Conservation (phyloP, 169 alveolate genomes). For the Eimeria tenella region DNA sequence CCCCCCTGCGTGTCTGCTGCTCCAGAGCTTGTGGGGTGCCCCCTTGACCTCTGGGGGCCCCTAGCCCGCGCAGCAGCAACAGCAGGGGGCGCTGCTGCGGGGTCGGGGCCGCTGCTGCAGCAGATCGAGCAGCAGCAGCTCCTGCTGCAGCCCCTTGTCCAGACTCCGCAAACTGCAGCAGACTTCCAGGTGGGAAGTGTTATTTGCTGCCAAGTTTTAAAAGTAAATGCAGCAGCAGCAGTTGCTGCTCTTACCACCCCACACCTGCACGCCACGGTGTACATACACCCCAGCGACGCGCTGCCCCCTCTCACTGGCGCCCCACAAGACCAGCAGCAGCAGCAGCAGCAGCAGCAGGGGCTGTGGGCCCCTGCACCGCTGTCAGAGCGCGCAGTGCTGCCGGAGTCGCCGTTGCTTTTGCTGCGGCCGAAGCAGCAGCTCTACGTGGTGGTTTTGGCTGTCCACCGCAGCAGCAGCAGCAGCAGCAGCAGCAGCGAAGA, state of each 20-base stretch:
- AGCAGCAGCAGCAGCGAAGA: slow-evolving; percentile 33
- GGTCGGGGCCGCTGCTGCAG: neutral
- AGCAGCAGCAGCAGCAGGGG: slow-evolving; percentile 13
- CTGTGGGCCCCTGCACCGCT: slow-evolving; percentile 1
- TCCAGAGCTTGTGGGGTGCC: neutral
- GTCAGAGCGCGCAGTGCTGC: neutral
- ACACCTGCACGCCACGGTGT: neutral
- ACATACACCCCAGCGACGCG: slow-evolving; percentile 36
- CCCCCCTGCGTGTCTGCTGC: neutral
- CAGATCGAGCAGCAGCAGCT: slow-evolving; percentile 15
- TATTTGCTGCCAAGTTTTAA: neutral
- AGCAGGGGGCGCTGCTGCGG: slow-evolving; percentile 9
- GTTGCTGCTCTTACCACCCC: neutral
- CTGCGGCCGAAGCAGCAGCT: neutral
- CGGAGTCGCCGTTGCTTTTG: neutral
- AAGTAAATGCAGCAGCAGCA: neutral
- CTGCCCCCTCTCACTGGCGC: slow-evolving; percentile 7
- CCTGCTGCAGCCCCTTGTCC: neutral
- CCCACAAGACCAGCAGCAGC: slow-evolving; percentile 9
- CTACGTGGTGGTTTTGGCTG: neutral
- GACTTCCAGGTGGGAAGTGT: neutral
- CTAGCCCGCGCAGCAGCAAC: neutral
- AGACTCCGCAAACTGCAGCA: neutral
- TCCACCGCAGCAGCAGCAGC: neutral
- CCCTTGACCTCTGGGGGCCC: neutral